Evolutionary conservation across 495 filamentous ascomycete genomes (phyloP), one percentile per base, ranked within the genome.

Genomic region (Aspergillus bridgeri): DNA sequence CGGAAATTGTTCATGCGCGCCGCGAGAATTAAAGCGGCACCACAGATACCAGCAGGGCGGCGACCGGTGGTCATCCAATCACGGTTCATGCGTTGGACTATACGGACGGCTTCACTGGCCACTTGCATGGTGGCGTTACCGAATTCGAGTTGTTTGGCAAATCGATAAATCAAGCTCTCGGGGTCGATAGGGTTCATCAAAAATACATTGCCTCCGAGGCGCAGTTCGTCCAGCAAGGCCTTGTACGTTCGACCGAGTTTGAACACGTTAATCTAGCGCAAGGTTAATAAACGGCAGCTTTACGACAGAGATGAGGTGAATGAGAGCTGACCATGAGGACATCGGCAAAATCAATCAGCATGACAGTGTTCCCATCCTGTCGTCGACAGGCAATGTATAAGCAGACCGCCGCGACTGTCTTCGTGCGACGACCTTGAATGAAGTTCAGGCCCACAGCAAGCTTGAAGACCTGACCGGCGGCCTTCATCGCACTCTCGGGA

Each of bases 1-100:
- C 93, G 86, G 69, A 93, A 98, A 70, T 97, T 97, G 78, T 96
- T 95, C 86, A 96, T 96, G 29, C 95, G 88, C 9, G 94, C 91
- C 20, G 94, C 95, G 60, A 98, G 84, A 60, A 98, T 90, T 56
- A 98, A 81, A 57, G 91, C 92, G 9, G 94, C 95, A 57, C 94
- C 95, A 72, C 91, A 96, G 46, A 98, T 85, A 65, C 95, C 94
- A 23, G 94, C 91, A 46, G 95, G 95, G 44, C 92, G 85, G 65
- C 94, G 90, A 63, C 94, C 94, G 48, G 88, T 87, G 8, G 89
- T 87, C 83, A 98, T 97, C 90, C 93, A 97, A 71, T 98, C 94
- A 23, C 88, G 81, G 51, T 89, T 88, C 94, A 98, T 98, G 45
- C 94, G 86, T 66, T 90, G 84, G 27, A 95, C 85, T 51, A 98